Evolutionary conservation across 2,329 filamentous ascomycete species (phyloP).

Genomic region (Orbilia brochopaga): DNA sequence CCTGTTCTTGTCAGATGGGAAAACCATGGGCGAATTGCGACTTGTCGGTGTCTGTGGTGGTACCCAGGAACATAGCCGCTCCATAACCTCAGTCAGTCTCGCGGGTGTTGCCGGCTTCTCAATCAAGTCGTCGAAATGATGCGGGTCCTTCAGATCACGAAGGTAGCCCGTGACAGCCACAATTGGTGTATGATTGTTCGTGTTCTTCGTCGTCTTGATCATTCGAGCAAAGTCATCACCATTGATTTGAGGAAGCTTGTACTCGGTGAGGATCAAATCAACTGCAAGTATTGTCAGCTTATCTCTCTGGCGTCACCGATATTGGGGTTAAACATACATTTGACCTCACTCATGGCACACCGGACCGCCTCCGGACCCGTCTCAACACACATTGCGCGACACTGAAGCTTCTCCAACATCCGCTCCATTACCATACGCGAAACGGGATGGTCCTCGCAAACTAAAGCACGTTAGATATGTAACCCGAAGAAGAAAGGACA

Average conservation of each 20-base stretch:
- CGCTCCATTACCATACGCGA: constrained; percentile 99
- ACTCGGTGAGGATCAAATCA: constrained; percentile 98
- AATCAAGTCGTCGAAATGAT: constrained; percentile 93
- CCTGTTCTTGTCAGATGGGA: constrained; percentile 40
- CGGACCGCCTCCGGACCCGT: constrained; percentile 91
- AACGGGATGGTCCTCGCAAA: constrained; percentile 97
- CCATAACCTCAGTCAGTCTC: constrained; percentile 86
- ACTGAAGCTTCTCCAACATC: constrained; percentile 89
- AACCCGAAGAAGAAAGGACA: background rate
- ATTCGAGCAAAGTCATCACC: constrained; percentile 95
- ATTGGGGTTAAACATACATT: constrained; percentile 62
- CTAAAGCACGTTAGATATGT: constrained; percentile 57
- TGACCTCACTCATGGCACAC: constrained; percentile 94
- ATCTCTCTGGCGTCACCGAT: background rate
- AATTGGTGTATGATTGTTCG: constrained; percentile 91
- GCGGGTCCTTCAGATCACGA: constrained; percentile 93
- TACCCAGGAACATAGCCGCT: constrained; percentile 91
- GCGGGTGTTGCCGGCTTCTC: constrained; percentile 95
- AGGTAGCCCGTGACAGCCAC: constrained; percentile 96
- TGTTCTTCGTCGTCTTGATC: constrained; percentile 95
- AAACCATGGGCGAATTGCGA: constrained; percentile 48
- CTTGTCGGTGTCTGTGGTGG: constrained; percentile 62
- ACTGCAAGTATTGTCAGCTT: constrained; percentile 58
- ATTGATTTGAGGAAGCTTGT: constrained; percentile 91
- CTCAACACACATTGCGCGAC: constrained; percentile 87